Evolutionary conservation across 2,329 filamentous ascomycete genomes (phyloP).

Genomic region (Ophiostoma montium): DNA sequence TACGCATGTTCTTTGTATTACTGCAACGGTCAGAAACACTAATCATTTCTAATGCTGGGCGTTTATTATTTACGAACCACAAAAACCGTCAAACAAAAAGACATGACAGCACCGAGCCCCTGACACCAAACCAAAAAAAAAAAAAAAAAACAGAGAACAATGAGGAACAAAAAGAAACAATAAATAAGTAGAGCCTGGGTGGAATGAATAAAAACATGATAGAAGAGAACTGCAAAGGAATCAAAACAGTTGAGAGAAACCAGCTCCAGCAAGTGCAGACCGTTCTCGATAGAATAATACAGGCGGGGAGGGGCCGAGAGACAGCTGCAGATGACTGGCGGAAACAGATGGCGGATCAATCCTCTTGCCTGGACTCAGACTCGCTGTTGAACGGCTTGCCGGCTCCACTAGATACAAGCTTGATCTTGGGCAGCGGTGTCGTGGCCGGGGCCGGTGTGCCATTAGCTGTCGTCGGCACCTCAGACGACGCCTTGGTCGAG

Average conservation of each 20-base stretch:
- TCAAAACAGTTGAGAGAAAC: not conserved
- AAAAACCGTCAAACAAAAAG: not conserved
- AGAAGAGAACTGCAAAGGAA: not conserved
- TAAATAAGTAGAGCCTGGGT: not conserved
- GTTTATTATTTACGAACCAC: no score
- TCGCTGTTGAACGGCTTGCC: slow-evolving; percentile 1
- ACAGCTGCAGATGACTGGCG: not conserved
- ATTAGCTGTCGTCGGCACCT: slow-evolving; percentile 24
- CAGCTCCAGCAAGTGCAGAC: no score
- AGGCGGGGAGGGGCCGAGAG: not conserved
- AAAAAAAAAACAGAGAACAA: not conserved
- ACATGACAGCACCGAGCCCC: not conserved
- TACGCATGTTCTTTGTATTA: no score
- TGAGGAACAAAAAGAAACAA: not conserved
- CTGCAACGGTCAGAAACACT: no score
- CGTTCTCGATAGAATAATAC: not conserved
- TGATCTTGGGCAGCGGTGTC: slow-evolving; percentile 14
- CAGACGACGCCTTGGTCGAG: slow-evolving; percentile 25
- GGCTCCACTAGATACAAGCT: slow-evolving; percentile 15
- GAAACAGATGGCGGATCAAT: not conserved
- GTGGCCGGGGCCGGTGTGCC: slow-evolving; percentile 14
- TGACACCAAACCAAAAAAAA: not conserved
- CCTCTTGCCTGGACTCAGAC: slow-evolving; percentile 6
- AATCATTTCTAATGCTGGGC: no score
- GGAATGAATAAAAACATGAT: not conserved